Evolutionary conservation across 306 rosid genomes (phyloP).

Genomic region (Albizia julibrissin): DNA sequence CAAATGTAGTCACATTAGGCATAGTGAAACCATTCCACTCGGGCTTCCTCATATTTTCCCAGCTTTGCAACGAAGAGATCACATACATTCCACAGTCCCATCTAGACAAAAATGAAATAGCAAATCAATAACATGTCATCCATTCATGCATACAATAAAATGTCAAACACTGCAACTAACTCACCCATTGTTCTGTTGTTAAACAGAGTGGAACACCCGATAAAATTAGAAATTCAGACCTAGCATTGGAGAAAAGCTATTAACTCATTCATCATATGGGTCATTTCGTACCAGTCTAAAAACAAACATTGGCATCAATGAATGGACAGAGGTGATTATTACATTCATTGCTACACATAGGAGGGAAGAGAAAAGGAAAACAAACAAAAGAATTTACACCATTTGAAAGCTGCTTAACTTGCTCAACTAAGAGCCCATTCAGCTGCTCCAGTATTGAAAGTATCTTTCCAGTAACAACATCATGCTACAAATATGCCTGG

Average conservation of each 20-base stretch:
- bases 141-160: no score
- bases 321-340: slow-evolving; percentile 16
- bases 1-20: no score
- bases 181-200: no score
- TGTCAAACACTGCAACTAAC: no score
- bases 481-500: slow-evolving; percentile 30
- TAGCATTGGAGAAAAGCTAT: slow-evolving; percentile 14
- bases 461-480: slow-evolving; percentile 27
- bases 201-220: slow-evolving; percentile 3
- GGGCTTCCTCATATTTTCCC: no score
- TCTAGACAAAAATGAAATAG: no score
- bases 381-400: slow-evolving; percentile 24
- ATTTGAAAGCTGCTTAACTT: slow-evolving; percentile 36
- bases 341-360: slow-evolving; percentile 10
- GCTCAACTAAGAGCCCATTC: slow-evolving; percentile 36
- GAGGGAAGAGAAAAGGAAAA: slow-evolving; percentile 28
- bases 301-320: slow-evolving; percentile 17
- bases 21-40: no score
- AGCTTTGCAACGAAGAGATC: no score
- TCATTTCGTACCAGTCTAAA: not conserved
- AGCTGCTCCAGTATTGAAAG: slow-evolving; percentile 34
- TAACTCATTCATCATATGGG: slow-evolving; percentile 20
- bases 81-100: no score
- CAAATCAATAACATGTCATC: no score
- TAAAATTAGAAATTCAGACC: slow-evolving; percentile 12